Base-by-base conservation (phyloP, 2,329 filamentous ascomycete species). In the Parastagonospora avenae region DNA sequence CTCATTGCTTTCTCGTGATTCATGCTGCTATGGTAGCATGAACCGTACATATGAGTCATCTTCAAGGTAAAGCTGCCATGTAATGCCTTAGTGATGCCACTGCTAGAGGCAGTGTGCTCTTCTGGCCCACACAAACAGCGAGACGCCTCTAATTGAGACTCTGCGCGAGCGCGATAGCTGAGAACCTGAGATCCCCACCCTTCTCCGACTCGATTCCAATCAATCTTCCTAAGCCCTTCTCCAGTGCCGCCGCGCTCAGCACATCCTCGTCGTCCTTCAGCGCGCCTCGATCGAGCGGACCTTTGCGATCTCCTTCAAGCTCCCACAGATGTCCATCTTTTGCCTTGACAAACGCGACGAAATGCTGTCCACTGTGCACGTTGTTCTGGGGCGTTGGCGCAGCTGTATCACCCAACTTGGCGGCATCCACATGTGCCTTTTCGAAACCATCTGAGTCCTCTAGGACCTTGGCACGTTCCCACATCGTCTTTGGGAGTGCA, bases 401-500 rank as follows among this genome's bases (percentile, higher is more conserved):
- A 2, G 44, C 41, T 0, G 76, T 74, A 50, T 80, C 76, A 0
- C 79, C 78, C 24, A 72, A 59, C 43, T 64, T 50, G n/a, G 74
- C 77, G 12, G 72, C 75, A 15, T 73, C 68, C 54, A 71, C 70
- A 60, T 80, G 77, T 9, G 76, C 76, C 33, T 64, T 55, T 59
- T 80, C 77, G 5, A 80, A 72, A 30, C 63, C 73, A 4, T 73
- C 66, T 1, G 74, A 78, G 44, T 83, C 72, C 52, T 83, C 81
- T 4, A 85, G 71, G 16, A 83, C 71, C 42, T 76, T 67, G 0
- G 82, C 82, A n/a, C 82, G 75, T 29, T 77, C 72, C 5, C 55
- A 55, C 7, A 78, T 77, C 5, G 64, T 62, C 29, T 83, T 75
- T 0, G 75, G 76, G 8, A 80, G 61, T 0, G 79, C 77, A 4